A percentile compares a stretch with the other conserved stretches of the same genome.
Evolutionary conservation across 2,329 filamentous ascomycete species (phyloP).

Genomic region (Nannizziopsis barbatae): DNA sequence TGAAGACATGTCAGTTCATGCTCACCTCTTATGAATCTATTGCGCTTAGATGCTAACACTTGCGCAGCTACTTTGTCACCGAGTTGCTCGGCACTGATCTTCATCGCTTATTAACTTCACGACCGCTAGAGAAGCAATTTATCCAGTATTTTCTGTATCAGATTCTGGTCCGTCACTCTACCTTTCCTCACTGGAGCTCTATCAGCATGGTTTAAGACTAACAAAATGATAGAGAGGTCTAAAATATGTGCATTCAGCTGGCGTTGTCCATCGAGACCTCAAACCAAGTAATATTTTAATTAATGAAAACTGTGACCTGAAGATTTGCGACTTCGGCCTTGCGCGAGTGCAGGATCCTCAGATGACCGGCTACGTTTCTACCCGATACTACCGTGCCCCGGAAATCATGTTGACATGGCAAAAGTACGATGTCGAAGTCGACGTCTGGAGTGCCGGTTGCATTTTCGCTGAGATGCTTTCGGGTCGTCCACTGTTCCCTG

Average conservation of each 20-base stretch:
- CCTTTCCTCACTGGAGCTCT: background rate
- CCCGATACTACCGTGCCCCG: slow-evolving; percentile 93
- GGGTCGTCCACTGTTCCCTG: slow-evolving; percentile 94
- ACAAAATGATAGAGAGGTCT: slow-evolving; percentile 60
- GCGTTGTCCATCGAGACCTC: slow-evolving; percentile 91
- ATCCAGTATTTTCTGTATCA: slow-evolving; percentile 99
- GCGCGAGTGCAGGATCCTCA: slow-evolving; percentile 97
- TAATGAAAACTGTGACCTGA: slow-evolving; percentile 98
- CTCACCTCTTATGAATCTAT: background rate
- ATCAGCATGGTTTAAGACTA: background rate
- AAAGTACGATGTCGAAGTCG: slow-evolving; percentile 98
- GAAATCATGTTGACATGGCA: slow-evolving; percentile 99
- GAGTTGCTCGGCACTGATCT: slow-evolving; percentile 94
- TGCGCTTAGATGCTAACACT: background rate
- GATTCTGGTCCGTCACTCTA: slow-evolving; percentile 64
- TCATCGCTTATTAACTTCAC: slow-evolving; percentile 85
- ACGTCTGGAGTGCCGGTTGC: slow-evolving; percentile 98
- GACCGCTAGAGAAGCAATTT: slow-evolving; percentile 97
- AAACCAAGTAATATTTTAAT: slow-evolving; percentile 99
- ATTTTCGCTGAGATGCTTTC: slow-evolving; percentile 96
- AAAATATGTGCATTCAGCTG: slow-evolving; percentile 98
- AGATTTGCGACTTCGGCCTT: slow-evolving; percentile 98
- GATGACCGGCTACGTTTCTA: slow-evolving; percentile 99
- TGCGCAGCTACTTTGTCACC: slow-evolving; percentile 81
- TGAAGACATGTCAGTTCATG: slow-evolving; percentile 74